These are phyloP conservation scores for Syzygium aromaticum DNA, from an alignment of 345 rosid genomes.

Conservation along the genomic window DNA sequence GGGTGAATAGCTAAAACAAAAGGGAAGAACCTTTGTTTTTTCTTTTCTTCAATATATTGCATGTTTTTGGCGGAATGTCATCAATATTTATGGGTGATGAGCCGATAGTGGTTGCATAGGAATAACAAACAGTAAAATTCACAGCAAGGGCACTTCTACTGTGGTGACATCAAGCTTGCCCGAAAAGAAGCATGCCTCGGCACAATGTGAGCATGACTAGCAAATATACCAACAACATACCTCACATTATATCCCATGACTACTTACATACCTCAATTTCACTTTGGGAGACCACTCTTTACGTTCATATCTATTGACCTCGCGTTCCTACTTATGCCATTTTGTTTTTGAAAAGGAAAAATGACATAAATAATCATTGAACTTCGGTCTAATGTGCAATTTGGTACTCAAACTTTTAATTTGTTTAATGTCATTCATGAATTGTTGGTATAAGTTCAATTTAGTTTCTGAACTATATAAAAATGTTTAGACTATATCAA, in stretches of 20 bases:
- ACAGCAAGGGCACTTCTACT: too few species aligned
- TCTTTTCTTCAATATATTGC: background rate
- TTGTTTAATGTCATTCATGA: too few species aligned
- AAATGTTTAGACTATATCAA: too few species aligned
- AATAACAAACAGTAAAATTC: background rate
- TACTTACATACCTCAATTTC: background rate
- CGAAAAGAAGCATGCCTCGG: background rate
- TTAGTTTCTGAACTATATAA: too few species aligned
- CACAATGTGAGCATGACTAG: background rate
- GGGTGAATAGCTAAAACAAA: slow-evolving; percentile 25
- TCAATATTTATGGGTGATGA: background rate
- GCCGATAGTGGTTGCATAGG: background rate
- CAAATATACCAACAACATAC: background rate
- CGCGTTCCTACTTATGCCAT: background rate
- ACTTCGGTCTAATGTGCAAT: too few species aligned
- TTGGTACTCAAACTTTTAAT: too few species aligned
- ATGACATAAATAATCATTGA: too few species aligned
- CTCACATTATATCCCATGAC: background rate
- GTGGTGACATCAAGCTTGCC: background rate
- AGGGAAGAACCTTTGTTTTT: background rate
- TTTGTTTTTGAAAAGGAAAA: background rate
- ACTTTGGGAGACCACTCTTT: background rate
- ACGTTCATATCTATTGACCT: background rate
- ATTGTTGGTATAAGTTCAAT: too few species aligned
- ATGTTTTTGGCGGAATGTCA: background rate